phyloP scores from a whole-genome alignment of 1,284 basidiomycete genomes.

The Cerioporus squamosus region DNA sequence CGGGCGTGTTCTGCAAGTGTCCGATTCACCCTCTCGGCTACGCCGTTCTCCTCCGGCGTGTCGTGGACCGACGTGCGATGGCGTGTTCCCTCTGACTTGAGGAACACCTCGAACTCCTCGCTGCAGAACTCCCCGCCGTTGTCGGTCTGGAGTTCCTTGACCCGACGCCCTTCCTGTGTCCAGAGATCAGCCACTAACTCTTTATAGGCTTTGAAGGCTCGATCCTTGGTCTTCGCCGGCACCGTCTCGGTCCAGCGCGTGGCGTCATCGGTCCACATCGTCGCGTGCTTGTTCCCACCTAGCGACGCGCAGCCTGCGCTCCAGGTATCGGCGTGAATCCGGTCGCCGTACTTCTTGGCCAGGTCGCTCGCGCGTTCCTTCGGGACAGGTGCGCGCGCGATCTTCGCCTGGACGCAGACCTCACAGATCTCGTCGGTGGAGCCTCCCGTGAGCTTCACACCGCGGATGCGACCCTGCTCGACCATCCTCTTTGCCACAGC shows the following conservation, averaged over 20 bases:
- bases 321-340: constrained; percentile 43
- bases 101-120: too few species aligned
- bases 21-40: constrained; percentile 37
- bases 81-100: too few species aligned
- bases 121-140: too few species aligned
- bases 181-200: too few species aligned
- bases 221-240: constrained; percentile 26
- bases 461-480: constrained; percentile 30
- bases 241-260: constrained; percentile 21
- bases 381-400: constrained; percentile 33
- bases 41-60: constrained; percentile 40
- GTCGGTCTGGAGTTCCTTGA: too few species aligned
- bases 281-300: constrained; percentile 28
- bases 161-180: too few species aligned
- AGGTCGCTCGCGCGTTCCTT: constrained; percentile 33
- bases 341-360: constrained; percentile 35
- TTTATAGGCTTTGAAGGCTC: too few species aligned
- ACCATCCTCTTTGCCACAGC: constrained; percentile 30
- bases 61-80: constrained; percentile 34
- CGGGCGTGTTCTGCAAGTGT: constrained; percentile 23
- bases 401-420: constrained; percentile 41
- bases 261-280: constrained; percentile 34
- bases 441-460: constrained; percentile 33
- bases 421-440: constrained; percentile 32
- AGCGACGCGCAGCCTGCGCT: constrained; percentile 37